Base-by-base conservation (phyloP, 148 eudicot species). In the Vaccinium darrowii region DNA sequence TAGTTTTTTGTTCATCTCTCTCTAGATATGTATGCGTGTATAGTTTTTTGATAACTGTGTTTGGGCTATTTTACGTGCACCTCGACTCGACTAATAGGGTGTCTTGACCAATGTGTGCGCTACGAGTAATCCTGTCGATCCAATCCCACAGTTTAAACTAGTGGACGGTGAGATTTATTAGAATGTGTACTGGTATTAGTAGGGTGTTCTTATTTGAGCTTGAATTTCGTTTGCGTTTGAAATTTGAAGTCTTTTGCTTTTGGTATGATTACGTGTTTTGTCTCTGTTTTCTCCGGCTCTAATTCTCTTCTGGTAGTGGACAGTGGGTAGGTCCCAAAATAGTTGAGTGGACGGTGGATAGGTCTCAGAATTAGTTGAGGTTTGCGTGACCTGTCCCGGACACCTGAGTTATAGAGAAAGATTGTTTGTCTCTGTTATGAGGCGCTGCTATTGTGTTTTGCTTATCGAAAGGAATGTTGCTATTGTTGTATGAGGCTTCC, bases 161-260 rank as follows among this genome's bases (percentile, higher is more conserved):
- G 36, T 1, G 36, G 36, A 33, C 36, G 36, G 36, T 33, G 36
- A 33, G 43, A 39, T 39, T 39, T 39, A 39, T 39, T 39, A 2
- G 43, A 2, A 39, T 39, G 1, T 39, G 43, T 39, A 3, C 43
- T 39, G 43, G 43, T 39, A 39, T 39, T 39, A 39, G 43, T 39
- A 39, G 43, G 43, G 43, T 39, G 43, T 39, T 63, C 57, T 49
- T 27, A 11, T 52, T 51, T 18, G 27, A 72, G 43, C 13, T 71
- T 47, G 60, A 78, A 51, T 79, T 79, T 39, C 12, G 52, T 80
- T 50, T 60, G 72, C 53, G 60, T 60, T 19, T 78, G 60, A 51
- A 78, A 78, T 78, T 4, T 23, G 58, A n/a, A 78, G 60, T 14
- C n/a, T 78, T 78, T 16, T 23, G 80, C 36, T 78, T 78, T 11